phyloP scores from a whole-genome alignment of 345 rosid species.

The Salix suchowensis region DNA sequence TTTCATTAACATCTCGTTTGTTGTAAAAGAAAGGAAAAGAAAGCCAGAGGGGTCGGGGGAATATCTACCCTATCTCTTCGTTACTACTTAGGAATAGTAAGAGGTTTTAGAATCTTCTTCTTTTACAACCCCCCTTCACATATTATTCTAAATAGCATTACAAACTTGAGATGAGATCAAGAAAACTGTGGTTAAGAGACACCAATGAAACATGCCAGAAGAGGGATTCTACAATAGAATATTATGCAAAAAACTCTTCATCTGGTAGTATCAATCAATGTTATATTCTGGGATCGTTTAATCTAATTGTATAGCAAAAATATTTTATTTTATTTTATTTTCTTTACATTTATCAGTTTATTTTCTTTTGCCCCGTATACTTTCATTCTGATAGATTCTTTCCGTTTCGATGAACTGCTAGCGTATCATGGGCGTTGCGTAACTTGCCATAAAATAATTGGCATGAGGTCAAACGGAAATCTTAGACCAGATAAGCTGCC shows the following conservation, averaged over 20 bases:
- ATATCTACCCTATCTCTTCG: background rate
- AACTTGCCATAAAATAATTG: background rate
- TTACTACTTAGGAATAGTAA: background rate
- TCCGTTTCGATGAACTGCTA: background rate
- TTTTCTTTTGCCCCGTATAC: background rate
- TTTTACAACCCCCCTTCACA: background rate
- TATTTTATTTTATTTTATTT: too few relatives aligned
- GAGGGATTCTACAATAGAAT: background rate
- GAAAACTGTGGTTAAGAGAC: background rate
- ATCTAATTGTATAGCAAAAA: background rate
- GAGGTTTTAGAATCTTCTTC: background rate
- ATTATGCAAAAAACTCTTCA: background rate
- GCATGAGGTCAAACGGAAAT: background rate
- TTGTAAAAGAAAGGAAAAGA: slow-evolving; percentile 11
- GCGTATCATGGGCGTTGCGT: too few relatives aligned
- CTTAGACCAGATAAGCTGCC: background rate
- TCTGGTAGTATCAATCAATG: background rate
- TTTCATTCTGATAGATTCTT: background rate
- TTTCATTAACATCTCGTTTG: background rate
- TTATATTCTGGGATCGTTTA: background rate
- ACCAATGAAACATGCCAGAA: background rate
- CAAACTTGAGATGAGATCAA: background rate
- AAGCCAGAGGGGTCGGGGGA: slow-evolving; percentile 10
- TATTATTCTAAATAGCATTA: background rate
- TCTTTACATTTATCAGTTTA: background rate